A percentile compares a stretch with the other conserved stretches of the same genome.
Evolutionary conservation across 495 filamentous ascomycete species (phyloP).

Genomic region (Podospora fimiseda): DNA sequence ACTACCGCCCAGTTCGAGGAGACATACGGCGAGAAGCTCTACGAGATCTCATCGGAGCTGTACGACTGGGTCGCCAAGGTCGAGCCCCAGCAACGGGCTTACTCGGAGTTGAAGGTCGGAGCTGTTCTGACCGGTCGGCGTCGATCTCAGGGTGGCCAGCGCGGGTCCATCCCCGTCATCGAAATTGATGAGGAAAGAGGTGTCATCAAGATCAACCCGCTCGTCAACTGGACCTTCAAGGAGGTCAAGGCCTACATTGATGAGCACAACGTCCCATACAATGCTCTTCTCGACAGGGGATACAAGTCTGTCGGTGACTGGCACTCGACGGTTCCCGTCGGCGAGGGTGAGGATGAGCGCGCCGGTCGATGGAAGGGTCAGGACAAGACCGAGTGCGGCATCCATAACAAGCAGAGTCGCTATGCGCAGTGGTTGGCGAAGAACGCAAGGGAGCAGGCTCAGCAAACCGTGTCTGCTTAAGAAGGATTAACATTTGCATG

Average conservation of each 20-base stretch:
- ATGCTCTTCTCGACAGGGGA: slow-evolving; percentile 77
- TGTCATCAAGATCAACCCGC: slow-evolving; percentile 95
- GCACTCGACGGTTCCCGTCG: slow-evolving; percentile 90
- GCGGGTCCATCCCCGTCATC: slow-evolving; percentile 79
- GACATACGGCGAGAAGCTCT: slow-evolving; percentile 75
- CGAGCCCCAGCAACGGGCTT: slow-evolving; percentile 90
- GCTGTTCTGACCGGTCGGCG: slow-evolving; percentile 93
- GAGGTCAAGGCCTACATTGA: slow-evolving; percentile 84
- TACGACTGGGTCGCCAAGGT: slow-evolving; percentile 99
- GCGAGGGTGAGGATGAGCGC: slow-evolving; percentile 90
- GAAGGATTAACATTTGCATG: neutral
- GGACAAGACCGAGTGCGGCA: slow-evolving; percentile 93
- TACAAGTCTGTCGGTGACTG: slow-evolving; percentile 98
- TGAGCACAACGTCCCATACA: slow-evolving; percentile 86
- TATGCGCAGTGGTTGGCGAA: slow-evolving; percentile 80
- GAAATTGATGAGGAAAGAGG: slow-evolving; percentile 83
- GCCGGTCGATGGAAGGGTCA: slow-evolving; percentile 95
- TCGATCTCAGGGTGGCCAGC: slow-evolving; percentile 87
- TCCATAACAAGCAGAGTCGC: slow-evolving; percentile 91
- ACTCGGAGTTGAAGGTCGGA: slow-evolving; percentile 78
- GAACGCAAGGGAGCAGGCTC: slow-evolving; percentile 55
- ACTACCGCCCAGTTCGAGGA: slow-evolving; percentile 69
- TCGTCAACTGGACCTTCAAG: slow-evolving; percentile 90
- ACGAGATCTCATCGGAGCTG: slow-evolving; percentile 76
- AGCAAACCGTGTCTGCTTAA: neutral